These are phyloP conservation scores for Zea mays DNA, from an alignment of 176 grass and related monocot species.

Conservation along the genomic window Zm-B73-REFERENCE-NAM-5.0 NC_050105.1:128510001-128510500, in stretches of 20 bases:
- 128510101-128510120: background rate
- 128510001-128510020: no score
- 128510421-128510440: background rate
- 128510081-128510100: background rate
- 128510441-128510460: background rate
- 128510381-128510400: background rate
- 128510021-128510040: no score
- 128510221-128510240: background rate
- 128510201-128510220: background rate
- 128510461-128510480: background rate
- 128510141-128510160: background rate
- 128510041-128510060: background rate
- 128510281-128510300: conserved; percentile 54
- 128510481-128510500: background rate
- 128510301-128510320: conserved; percentile 31
- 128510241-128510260: background rate
- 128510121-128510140: background rate
- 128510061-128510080: background rate
- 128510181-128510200: conserved; percentile 2
- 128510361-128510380: conserved; percentile 13
- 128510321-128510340: conserved; percentile 37
- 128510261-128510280: conserved; percentile 17
- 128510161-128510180: background rate
- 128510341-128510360: conserved; percentile 49
- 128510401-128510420: conserved; percentile 9